Base-by-base conservation (phyloP, 495 filamentous ascomycete species). In the Hypoxylon perforatum region DNA sequence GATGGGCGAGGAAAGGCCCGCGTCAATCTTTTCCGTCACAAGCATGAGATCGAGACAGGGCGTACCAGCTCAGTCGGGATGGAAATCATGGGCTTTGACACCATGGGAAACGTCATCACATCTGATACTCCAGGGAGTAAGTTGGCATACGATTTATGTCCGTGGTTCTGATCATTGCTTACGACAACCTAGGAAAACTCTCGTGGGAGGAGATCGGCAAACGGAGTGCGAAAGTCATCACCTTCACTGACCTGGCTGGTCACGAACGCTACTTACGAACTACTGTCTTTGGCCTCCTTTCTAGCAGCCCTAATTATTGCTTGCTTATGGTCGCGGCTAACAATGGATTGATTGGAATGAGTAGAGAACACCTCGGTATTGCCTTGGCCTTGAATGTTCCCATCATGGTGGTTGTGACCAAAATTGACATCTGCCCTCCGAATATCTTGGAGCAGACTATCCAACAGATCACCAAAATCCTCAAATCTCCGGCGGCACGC, bases 21-120 rank as follows among this genome's bases (percentile, higher is more conserved):
- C 51, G 91, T 99, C 59, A 99, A 98, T 66, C 91, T 99, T 11
- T 99, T 99, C 81, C 84, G 95, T 19, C 95, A 99, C 72, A 98
- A 98, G 75, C 95, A 99, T 72, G 95, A 99, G 76, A 89, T 98
- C 47, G 95, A 99, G 74, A 94, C 91, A 48, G 95, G 95, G 0
- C 85, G 95, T 59, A 99, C 95, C 6, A 95, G 91, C 76, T 98
- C 96, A 1, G 95, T 99, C 3, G 95, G 95, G 22, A 91, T 97
- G 92, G 95, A 99, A 76, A 99, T 99, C 48, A 95, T 99, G 92
- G 95, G 95, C 10, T 99, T 97, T 69, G 94, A 98, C 75, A 91
- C 90, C 58, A 85, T 84, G 54, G 95, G 96, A 15, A 90, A 97
- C 23, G 89, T 97, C 38, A 85, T 99, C 47, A 84, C 88, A 23